Conservation (phyloP, 441 rosid species). For the Populus hybrid region DNA sequence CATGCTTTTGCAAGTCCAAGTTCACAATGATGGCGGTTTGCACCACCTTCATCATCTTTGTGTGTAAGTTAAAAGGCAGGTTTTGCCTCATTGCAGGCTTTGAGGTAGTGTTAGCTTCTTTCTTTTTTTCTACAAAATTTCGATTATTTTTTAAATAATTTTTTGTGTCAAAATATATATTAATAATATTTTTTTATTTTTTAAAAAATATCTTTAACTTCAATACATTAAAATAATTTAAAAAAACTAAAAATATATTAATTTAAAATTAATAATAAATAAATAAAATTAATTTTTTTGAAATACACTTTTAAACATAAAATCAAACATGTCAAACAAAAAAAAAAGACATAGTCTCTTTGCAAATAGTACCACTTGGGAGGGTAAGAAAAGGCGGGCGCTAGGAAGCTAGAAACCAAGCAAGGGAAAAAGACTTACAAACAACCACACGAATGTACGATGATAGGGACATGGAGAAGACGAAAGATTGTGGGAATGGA, state of each 20-base stretch:
- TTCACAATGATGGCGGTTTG: neutral
- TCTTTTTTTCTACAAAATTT: too few relatives aligned
- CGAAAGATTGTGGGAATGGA: too few relatives aligned
- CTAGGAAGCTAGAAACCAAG: neutral
- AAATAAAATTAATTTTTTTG: too few relatives aligned
- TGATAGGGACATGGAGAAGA: neutral
- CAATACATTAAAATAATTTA: too few relatives aligned
- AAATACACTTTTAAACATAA: too few relatives aligned
- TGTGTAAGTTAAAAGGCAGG: neutral
- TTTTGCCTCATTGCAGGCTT: neutral
- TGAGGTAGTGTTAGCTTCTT: neutral
- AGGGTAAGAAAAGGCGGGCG: neutral
- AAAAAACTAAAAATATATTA: too few relatives aligned
- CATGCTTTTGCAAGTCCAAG: neutral
- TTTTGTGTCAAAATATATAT: too few relatives aligned
- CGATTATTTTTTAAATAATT: too few relatives aligned
- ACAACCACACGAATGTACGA: neutral
- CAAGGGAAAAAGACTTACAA: neutral
- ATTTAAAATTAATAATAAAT: too few relatives aligned
- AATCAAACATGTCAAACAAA: too few relatives aligned
- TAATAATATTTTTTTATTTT: too few relatives aligned
- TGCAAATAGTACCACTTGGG: neutral
- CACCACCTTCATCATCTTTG: neutral
- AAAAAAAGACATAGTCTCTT: neutral
- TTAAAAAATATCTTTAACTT: too few relatives aligned